Base-by-base conservation (phyloP, 2,329 filamentous ascomycete genomes). In the Scolecobasidium constrictum region DNA sequence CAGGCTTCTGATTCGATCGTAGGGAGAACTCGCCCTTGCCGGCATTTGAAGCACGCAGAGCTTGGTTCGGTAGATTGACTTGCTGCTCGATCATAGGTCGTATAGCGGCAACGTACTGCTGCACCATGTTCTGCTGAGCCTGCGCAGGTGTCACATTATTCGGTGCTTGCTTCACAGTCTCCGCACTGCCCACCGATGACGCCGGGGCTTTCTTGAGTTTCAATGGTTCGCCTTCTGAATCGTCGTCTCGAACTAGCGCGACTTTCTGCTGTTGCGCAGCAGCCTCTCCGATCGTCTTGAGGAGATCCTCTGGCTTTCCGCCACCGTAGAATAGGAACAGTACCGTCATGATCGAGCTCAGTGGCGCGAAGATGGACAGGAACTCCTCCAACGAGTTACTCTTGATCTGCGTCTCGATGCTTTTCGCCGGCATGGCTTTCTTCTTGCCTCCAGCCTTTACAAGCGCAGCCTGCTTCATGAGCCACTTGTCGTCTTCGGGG, bases 401-500 rank as follows among this genome's bases (percentile, higher is more conserved):
- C 47, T 68, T 69, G 37, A 71, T 65, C 42, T 71, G 60, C 1
- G 68, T 70, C 19, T 66, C 63, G 35, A 71, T 69, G 19, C 56
- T 57, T 26, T 66, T 64, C 4, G 66, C 66, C 11, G 59, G 57
- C 11, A 49, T 47, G 51, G 20, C 47, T 56, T 15, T 56, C 11
- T 19, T 26, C n/a, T 38, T 46, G 15, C 21, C 28, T 5, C 20
- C 21, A 13, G 19, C 19, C 18, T 20, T 38, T 36, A 7, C 16
- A 15, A 9, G 7, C 15, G 13, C 19, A 35, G 36, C 43, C 37
- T 49, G 49, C 17, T 49, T 46, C 2, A 44, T 41, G 4, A 50
- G 35, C 23, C 50, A 50, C 18, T 43, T 43, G 16, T 77, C 67
- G 49, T 82, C 80, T 3, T 78, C 71, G 0, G 92, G 92, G 54